Conservation (phyloP, 23 red algal species). For the Agarophyton chilense region DNA sequence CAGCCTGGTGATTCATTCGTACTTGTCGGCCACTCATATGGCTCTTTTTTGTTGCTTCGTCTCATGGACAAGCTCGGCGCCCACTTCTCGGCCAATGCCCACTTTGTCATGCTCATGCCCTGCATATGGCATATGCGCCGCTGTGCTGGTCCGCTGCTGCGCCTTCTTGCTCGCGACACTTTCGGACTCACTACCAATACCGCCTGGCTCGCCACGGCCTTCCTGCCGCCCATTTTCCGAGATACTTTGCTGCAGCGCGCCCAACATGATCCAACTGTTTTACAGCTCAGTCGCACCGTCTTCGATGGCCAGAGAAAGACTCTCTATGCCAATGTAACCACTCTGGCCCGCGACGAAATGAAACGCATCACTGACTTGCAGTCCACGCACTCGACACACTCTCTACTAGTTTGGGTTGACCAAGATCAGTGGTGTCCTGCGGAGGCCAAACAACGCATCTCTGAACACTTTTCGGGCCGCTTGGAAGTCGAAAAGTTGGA, state of each 20-base stretch:
- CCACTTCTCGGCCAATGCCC: background rate
- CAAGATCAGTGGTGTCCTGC: slow-evolving; percentile 50
- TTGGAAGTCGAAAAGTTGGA: slow-evolving; percentile 32
- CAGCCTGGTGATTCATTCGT: slow-evolving; percentile 1
- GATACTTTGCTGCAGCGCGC: slow-evolving; percentile 9
- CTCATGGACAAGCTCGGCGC: slow-evolving; percentile 14
- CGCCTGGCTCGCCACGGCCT: background rate
- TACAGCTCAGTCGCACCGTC: slow-evolving; percentile 1
- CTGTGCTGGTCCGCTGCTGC: slow-evolving; percentile 19
- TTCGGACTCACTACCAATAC: background rate
- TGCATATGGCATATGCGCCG: slow-evolving; percentile 31
- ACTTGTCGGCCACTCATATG: slow-evolving; percentile 61
- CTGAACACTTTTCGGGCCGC: slow-evolving; percentile 10
- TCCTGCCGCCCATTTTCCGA: slow-evolving; percentile 32
- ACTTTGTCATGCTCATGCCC: slow-evolving; percentile 70
- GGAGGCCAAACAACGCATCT: slow-evolving; percentile 9
- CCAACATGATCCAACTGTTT: slow-evolving; percentile 18
- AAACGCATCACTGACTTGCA: slow-evolving; percentile 11
- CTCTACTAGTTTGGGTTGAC: slow-evolving; percentile 48
- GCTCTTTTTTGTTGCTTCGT: slow-evolving; percentile 34
- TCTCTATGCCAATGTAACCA: slow-evolving; percentile 33
- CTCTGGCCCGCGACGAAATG: slow-evolving; percentile 58
- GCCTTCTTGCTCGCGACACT: background rate
- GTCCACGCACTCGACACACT: background rate
- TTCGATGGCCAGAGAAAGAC: slow-evolving; percentile 43